Base-by-base conservation (phyloP, 371 early-diverging fungal genomes). In the Ecytonucleospora hepatopenaei region DNA sequence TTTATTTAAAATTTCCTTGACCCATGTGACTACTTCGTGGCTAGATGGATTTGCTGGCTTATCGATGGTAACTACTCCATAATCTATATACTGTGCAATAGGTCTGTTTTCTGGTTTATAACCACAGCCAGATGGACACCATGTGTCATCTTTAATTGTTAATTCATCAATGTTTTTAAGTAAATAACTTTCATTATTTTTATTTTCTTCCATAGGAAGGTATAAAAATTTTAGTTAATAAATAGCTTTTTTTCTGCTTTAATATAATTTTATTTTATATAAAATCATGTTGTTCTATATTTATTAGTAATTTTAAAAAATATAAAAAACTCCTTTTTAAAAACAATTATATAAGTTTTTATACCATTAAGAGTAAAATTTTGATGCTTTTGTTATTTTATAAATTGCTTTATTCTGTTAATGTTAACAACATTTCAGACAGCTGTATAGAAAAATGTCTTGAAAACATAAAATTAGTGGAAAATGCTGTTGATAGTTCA, bases 21-120 rank as follows among this genome's bases (percentile, higher is more conserved):
- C 90, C 98, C 98, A 97, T 58, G 98, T 94, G 49, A 97, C 98
- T 49, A 97, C 96, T 84, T 97, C 98, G 84, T 97, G 98, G 46
- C 95, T 94, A 46, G 93, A 92, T 58, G 98, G 98, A 84, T 95
- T 95, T 55, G 93, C 86, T 58, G 96, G 95, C 85, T 97, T 94
- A 82, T 91, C 90, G 59, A 93, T 84, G 82, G 94, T 92, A 79
- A 97, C 92, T 58, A 92, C 87, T 77, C 97, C 97, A 83, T 95
- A 93, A 73, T 87, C 83, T 30, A 74, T 32, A 60, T 78, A 94
- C 67, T 90, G 88, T 40, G 85, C 76, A 65, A 97, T 83, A 62
- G 87, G 86, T 76, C 98, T 88, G 81, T 89, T 90, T 74, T 90
- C 82, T 32, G 98, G 98, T 66, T 91, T 87, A 75, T 86, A 88